Base-by-base conservation (phyloP, 2,329 filamentous ascomycete species). In the Pochonia chlamydosporia region DNA sequence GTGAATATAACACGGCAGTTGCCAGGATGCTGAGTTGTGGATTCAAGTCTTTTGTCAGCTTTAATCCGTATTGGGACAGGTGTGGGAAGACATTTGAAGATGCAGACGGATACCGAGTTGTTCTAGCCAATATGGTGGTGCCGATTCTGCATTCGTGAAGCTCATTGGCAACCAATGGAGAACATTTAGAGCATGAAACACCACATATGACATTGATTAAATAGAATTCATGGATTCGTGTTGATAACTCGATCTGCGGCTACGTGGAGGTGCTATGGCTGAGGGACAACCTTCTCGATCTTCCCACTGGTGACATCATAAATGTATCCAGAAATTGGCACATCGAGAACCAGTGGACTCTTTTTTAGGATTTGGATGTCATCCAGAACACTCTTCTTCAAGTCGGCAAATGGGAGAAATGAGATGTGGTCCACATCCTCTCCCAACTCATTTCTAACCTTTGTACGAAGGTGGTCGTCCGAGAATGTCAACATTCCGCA, bases 231-330 rank as follows among this genome's bases (percentile, higher is more conserved):
- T n/a, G n/a, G n/a, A n/a, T n/a, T n/a, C n/a, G n/a, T n/a, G n/a
- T n/a, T n/a, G n/a, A n/a, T n/a, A n/a, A n/a, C n/a, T n/a, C n/a
- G n/a, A n/a, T n/a, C 35, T 11, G 35, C 35, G 33, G 3, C 9
- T 6, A 20, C 35, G 13, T 11, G 23, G 20, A 23, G 2, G 6
- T 23, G 20, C n/a, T 18, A 3, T 14, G 30, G 14, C 23, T 5
- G 14, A 24, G 2, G 23, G 20, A 11, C 31, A 0, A 24, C 59
- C 0, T 56, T 52, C 47, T 63, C 57, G 46, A 68, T 62, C 63
- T 72, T 82, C 0, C 87, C 87, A 1, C 79, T 89, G 70, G 87
- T 81, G 36, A 91, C 84, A 57, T 90, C 82, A 66, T 90, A 91
- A 2, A 91, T 67, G 79, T 86, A 92, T 1, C 87, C 87, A 5